A percentile compares a stretch with the other conserved stretches of the same genome.
phyloP scores from a whole-genome alignment of 495 filamentous ascomycete species.

The Parachaetomium inaequale region DNA sequence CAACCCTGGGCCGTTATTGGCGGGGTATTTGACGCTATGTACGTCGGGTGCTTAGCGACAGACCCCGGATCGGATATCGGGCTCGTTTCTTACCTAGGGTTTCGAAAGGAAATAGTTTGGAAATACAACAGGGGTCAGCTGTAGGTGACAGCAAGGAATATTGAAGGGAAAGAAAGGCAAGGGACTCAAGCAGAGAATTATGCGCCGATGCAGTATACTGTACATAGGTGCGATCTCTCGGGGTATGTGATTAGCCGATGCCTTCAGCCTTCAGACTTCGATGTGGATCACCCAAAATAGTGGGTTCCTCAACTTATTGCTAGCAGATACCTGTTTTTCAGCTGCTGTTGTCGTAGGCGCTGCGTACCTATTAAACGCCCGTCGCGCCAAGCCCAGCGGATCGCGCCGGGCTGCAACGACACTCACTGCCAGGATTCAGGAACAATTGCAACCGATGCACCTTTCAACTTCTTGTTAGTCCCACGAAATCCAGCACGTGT shows the following conservation, averaged over 20 bases:
- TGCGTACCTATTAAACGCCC: constrained; percentile 1
- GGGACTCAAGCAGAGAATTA: too few species aligned
- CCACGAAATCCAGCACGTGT: too few species aligned
- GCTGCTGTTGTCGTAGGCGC: neutral
- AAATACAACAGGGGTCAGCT: too few species aligned
- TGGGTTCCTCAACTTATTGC: neutral
- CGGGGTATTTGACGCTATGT: neutral
- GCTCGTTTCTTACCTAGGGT: too few species aligned
- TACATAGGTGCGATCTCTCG: too few species aligned
- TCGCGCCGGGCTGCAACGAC: neutral
- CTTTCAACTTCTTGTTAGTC: neutral
- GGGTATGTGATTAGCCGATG: neutral
- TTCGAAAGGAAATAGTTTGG: too few species aligned
- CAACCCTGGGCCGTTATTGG: neutral
- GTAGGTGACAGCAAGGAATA: too few species aligned
- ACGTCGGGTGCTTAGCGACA: too few species aligned
- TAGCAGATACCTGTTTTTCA: neutral
- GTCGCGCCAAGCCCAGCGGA: neutral
- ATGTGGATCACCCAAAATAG: neutral
- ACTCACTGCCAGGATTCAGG: neutral
- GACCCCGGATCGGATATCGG: too few species aligned
- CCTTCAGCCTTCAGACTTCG: neutral
- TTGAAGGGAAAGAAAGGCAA: too few species aligned
- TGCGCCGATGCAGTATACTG: too few species aligned
- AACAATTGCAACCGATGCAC: neutral